Base-by-base conservation (phyloP, 208 protist genomes). In the Strigomonas culicis region DNA sequence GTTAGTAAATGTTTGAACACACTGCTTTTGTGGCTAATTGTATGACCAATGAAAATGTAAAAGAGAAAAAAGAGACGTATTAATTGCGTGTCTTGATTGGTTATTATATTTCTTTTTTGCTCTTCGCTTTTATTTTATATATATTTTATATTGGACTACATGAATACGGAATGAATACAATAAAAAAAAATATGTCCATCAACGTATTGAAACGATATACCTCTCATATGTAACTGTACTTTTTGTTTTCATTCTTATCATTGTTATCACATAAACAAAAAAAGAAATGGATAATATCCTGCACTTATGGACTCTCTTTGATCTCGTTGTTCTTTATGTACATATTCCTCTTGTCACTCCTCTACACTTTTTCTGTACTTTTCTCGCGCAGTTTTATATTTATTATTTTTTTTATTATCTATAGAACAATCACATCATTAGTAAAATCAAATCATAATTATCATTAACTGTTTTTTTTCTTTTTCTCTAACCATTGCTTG, bases 201-300 rank as follows among this genome's bases (percentile, higher is more conserved):
- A 13, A 17, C 36, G 36, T 41, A 17, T 17, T 13, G 36, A 17
- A 17, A 41, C 13, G 8, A 41, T 41, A 41, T 41, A 6, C 8
- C 36, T 13, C 13, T 41, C 36, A 17, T 41, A 17, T 41, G 8
- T 41, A 13, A n/a, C n/a, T 41, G 13, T 28, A 68, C 68, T 69
- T 65, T 3, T 70, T 65, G 31, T 62, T 70, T 10, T 25, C 17
- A 30, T 63, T 24, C 24, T 69, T 41, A 6, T 41, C 36, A 17
- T 41, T 17, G 13, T 13, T 17, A 6, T 17, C 36, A 41, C 36
- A 41, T 13, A 41, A 6, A 13, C 36, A 13, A 41, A 41, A 41
- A 41, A 41, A 41, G 13, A 41, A 41, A 41, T 17, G 36, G 13
- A 41, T 17, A 41, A 41, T 17, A 41, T 13, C 36, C 6, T 17